Percentiles rank a stretch among this genome's conserved stretches.
Conservation (phyloP, 805 yeast genomes). For the Lipomyces orientalis region DNA sequence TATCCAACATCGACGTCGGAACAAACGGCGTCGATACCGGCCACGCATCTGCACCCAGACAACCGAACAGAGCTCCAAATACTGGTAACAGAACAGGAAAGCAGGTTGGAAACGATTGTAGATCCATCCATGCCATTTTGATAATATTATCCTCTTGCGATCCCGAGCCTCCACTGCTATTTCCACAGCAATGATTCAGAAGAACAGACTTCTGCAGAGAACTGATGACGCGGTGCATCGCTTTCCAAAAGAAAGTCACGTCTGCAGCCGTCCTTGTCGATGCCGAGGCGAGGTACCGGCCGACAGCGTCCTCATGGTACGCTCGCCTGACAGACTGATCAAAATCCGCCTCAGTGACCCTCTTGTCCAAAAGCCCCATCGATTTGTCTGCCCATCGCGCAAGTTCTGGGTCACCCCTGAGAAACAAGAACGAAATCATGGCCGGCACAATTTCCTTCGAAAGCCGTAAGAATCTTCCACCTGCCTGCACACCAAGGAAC, state of each 20-base stretch:
- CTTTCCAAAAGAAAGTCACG: slow-evolving; percentile 26
- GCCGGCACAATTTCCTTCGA: slow-evolving; percentile 40
- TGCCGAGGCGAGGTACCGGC: background rate
- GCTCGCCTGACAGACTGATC: slow-evolving; percentile 26
- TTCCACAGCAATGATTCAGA: slow-evolving; percentile 25
- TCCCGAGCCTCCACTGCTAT: slow-evolving; percentile 2
- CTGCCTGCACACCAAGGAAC: slow-evolving; percentile 39
- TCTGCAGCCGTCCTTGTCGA: slow-evolving; percentile 6
- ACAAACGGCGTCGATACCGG: slow-evolving; percentile 57
- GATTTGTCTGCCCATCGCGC: slow-evolving; percentile 38
- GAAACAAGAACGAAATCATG: slow-evolving; percentile 36
- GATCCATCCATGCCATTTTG: slow-evolving; percentile 44
- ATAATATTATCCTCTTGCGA: slow-evolving; percentile 37
- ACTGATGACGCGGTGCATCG: slow-evolving; percentile 20
- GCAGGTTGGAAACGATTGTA: slow-evolving; percentile 46
- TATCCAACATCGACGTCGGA: slow-evolving; percentile 62
- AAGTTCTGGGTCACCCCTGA: slow-evolving; percentile 25
- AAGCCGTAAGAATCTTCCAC: slow-evolving; percentile 37
- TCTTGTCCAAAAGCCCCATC: slow-evolving; percentile 14
- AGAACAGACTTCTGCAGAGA: slow-evolving; percentile 23
- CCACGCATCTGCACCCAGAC: slow-evolving; percentile 61
- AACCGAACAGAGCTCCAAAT: slow-evolving; percentile 52
- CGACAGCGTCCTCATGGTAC: slow-evolving; percentile 23
- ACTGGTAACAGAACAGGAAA: slow-evolving; percentile 63
- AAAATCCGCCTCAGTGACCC: slow-evolving; percentile 27